phyloP scores from a whole-genome alignment of 495 filamentous ascomycete species.

The Penicillium waksmanii region DNA sequence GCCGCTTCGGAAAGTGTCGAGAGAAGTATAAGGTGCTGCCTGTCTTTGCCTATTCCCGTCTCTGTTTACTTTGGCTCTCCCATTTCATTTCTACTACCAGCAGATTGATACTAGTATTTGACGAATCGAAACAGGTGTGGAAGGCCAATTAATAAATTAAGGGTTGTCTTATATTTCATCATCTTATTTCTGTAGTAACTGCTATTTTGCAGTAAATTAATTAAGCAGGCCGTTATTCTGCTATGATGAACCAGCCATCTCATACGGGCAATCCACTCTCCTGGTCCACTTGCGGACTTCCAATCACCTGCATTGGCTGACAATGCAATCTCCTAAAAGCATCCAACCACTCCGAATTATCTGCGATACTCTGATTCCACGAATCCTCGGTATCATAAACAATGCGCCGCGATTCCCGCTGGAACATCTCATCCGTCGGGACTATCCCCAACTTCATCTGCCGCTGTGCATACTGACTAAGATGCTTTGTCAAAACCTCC shows the following conservation, averaged over 20 bases:
- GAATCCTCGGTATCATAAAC: constrained; percentile 62
- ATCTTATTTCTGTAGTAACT: too few species aligned
- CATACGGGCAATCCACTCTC: not conserved
- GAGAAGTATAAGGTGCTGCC: too few species aligned
- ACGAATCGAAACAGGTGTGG: too few species aligned
- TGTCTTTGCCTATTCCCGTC: too few species aligned
- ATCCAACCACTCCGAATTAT: constrained; percentile 56
- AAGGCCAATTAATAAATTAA: too few species aligned
- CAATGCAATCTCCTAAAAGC: constrained; percentile 18
- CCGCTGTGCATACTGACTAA: constrained; percentile 52
- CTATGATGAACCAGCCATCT: not conserved
- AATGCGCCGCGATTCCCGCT: constrained; percentile 57
- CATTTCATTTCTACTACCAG: not conserved
- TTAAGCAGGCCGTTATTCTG: too few species aligned
- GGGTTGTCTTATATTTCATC: too few species aligned
- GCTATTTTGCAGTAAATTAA: too few species aligned
- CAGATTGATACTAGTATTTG: not conserved
- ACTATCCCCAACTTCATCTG: constrained; percentile 49
- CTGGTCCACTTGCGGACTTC: not conserved
- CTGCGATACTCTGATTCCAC: constrained; percentile 66
- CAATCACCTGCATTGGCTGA: constrained; percentile 7
- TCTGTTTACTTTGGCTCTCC: too few species aligned
- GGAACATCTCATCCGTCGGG: constrained; percentile 59
- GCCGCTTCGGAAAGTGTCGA: too few species aligned
- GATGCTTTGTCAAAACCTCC: constrained; percentile 25